These are phyloP conservation scores for Penicillium odoratum DNA, from an alignment of 495 filamentous ascomycete species.

Conservation along the genomic window DNA sequence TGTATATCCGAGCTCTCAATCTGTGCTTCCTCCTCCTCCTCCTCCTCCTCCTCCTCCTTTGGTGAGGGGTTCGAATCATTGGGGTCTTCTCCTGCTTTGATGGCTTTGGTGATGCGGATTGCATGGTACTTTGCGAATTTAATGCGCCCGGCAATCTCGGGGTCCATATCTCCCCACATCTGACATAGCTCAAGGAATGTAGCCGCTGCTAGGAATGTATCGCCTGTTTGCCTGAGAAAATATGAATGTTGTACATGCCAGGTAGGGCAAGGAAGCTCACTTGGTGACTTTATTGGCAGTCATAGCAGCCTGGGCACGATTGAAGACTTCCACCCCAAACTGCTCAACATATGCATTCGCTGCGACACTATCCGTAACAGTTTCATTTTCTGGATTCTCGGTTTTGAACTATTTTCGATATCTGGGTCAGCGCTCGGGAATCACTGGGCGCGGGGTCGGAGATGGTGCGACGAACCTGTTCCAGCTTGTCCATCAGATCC, in stretches of 20 bases:
- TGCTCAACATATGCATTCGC: conserved; percentile 91
- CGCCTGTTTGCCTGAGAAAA: conserved; percentile 76
- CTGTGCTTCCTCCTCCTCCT: conserved; percentile 28
- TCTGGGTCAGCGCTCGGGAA: conserved; percentile 13
- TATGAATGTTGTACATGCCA: conserved; percentile 12
- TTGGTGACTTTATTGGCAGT: conserved; percentile 81
- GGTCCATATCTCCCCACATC: conserved; percentile 75
- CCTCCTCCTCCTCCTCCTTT: conserved; percentile 39
- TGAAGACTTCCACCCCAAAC: conserved; percentile 85
- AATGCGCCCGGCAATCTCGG: conserved; percentile 80
- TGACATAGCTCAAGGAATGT: conserved; percentile 87
- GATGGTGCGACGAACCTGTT: conserved; percentile 57
- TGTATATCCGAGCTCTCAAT: conserved; percentile 47
- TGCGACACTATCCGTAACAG: conserved; percentile 77
- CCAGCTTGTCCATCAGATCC: conserved; percentile 86
- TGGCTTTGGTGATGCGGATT: conserved; percentile 82
- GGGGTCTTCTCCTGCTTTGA: conserved; percentile 88
- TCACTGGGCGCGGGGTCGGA: neutral
- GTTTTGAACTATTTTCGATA: conserved; percentile 58
- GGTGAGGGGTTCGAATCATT: conserved; percentile 82
- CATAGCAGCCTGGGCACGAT: conserved; percentile 77
- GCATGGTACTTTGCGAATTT: conserved; percentile 98
- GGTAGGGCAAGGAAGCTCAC: conserved; percentile 46
- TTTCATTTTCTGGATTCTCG: conserved; percentile 63
- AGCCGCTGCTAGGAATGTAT: conserved; percentile 87